Percentiles rank a stretch among this genome's conserved stretches.
These are phyloP conservation scores for Penicillium nordicum DNA, from an alignment of 2,329 filamentous ascomycete genomes.

Conservation along the genomic window DNA sequence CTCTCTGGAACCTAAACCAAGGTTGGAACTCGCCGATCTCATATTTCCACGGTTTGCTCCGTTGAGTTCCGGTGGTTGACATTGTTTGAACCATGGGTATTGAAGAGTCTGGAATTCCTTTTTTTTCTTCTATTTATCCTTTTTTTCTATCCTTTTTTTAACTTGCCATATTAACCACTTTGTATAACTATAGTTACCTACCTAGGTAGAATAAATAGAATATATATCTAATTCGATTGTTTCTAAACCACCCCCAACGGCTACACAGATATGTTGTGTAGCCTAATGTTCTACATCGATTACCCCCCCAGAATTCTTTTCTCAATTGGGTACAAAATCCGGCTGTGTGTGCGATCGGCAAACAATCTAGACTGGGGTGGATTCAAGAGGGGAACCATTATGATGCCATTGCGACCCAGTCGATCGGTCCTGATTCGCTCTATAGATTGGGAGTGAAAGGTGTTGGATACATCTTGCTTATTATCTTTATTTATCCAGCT, in stretches of 20 bases:
- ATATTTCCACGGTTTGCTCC: constrained; percentile 3
- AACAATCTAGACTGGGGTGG: constrained; percentile 22
- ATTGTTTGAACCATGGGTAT: constrained; percentile 7
- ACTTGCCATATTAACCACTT: no score
- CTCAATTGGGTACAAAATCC: background rate
- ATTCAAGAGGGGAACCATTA: constrained; percentile 10
- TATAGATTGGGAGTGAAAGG: background rate
- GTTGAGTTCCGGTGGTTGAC: constrained; percentile 23
- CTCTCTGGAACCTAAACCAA: background rate
- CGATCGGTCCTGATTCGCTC: background rate
- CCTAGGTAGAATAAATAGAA: no score
- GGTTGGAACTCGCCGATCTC: constrained; percentile 11
- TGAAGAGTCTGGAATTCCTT: constrained; percentile 6
- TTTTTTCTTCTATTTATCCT: background rate
- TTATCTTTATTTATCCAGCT: background rate
- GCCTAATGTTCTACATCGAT: background rate
- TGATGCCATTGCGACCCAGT: constrained; percentile 14
- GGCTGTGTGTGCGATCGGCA: constrained; percentile 17
- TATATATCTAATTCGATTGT: background rate
- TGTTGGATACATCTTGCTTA: background rate
- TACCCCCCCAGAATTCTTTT: constrained; percentile 4
- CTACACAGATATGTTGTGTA: constrained; percentile 14
- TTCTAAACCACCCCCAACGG: constrained; percentile 6
- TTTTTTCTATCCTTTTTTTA: background rate
- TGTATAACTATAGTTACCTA: no score